Conservation (phyloP, 768 basidiomycete species). For the Porphyrellus cyaneotinctus region DNA sequence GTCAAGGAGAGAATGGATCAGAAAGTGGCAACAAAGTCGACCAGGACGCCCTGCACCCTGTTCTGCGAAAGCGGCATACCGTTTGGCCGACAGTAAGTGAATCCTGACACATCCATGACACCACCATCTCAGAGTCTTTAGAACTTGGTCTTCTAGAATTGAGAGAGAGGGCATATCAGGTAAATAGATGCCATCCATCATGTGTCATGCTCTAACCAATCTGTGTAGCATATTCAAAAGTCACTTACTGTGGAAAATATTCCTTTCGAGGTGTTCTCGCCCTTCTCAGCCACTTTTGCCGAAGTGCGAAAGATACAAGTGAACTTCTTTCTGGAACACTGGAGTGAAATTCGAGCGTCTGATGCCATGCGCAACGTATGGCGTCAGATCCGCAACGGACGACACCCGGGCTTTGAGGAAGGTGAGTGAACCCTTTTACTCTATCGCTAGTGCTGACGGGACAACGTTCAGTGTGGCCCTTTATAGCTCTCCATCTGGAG, state of each 20-base stretch:
- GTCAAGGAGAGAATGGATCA: conserved; percentile 66
- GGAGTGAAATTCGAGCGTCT: conserved; percentile 80
- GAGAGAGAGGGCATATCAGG: conserved; percentile 66
- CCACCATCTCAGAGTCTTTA: conserved; percentile 26
- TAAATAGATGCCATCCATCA: conserved; percentile 3
- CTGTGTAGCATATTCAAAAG: conserved; percentile 63
- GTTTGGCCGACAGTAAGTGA: conserved; percentile 76
- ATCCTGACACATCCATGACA: background rate
- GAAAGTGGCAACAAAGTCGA: conserved; percentile 58
- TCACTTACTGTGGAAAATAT: conserved; percentile 77
- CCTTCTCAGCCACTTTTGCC: conserved; percentile 78
- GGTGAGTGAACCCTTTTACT: conserved; percentile 38
- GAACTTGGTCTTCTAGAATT: conserved; percentile 70
- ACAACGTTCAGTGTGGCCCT: conserved; percentile 53
- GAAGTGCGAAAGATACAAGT: conserved; percentile 81
- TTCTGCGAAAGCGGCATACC: conserved; percentile 80
- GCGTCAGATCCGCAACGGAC: conserved; percentile 78
- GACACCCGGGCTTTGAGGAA: conserved; percentile 87
- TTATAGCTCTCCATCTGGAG: conserved; percentile 59
- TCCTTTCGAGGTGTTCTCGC: conserved; percentile 81
- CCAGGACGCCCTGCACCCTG: conserved; percentile 66
- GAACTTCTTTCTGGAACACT: conserved; percentile 74
- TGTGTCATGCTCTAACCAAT: conserved; percentile 1
- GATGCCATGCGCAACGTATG: conserved; percentile 79
- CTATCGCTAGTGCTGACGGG: conserved; percentile 6